These are phyloP conservation scores for Fusarium euwallaceae DNA, from an alignment of 2,329 filamentous ascomycete species.

Conservation along the genomic window DNA sequence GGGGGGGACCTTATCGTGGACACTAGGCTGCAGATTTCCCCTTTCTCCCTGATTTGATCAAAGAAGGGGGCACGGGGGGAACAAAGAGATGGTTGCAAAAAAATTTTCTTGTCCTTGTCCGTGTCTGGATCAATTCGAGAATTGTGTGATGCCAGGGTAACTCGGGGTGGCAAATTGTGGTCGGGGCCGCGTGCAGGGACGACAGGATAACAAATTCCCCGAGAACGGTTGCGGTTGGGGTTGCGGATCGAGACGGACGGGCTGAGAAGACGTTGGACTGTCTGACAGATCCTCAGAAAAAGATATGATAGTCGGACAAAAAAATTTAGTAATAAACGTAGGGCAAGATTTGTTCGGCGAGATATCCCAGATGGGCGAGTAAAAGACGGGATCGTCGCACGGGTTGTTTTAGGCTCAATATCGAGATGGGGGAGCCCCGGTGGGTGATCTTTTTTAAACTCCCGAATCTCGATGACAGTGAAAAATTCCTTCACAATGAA, in stretches of 20 bases:
- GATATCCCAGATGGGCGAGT: slow-evolving; percentile 12
- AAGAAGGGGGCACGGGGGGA: slow-evolving; percentile 28
- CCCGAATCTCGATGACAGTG: slow-evolving; percentile 39
- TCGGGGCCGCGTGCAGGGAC: slow-evolving; percentile 44
- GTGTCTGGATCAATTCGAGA: slow-evolving; percentile 42
- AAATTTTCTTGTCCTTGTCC: slow-evolving; percentile 43
- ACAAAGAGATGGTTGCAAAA: slow-evolving; percentile 30
- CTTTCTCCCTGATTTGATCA: slow-evolving; percentile 43
- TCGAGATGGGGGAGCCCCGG: slow-evolving; percentile 24
- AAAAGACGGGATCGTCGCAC: slow-evolving; percentile 15
- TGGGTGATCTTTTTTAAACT: slow-evolving; percentile 16
- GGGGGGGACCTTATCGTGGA: slow-evolving; percentile 36
- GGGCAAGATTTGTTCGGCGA: slow-evolving; percentile 15
- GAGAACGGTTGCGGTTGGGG: slow-evolving; percentile 28
- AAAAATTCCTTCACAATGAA: slow-evolving; percentile 38
- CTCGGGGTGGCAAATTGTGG: slow-evolving; percentile 46
- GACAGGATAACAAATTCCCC: slow-evolving; percentile 46
- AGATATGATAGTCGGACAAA: slow-evolving; percentile 8
- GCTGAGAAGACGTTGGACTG: slow-evolving; percentile 21
- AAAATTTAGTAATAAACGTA: slow-evolving; percentile 15
- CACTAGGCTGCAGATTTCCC: slow-evolving; percentile 39
- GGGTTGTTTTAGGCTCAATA: slow-evolving; percentile 33
- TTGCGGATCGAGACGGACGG: slow-evolving; percentile 30
- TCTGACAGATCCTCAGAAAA: neutral
- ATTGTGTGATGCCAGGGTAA: slow-evolving; percentile 47